Evolutionary conservation across 2,329 filamentous ascomycete genomes (phyloP).

Genomic region (Pseudogymnoascus sp.): DNA sequence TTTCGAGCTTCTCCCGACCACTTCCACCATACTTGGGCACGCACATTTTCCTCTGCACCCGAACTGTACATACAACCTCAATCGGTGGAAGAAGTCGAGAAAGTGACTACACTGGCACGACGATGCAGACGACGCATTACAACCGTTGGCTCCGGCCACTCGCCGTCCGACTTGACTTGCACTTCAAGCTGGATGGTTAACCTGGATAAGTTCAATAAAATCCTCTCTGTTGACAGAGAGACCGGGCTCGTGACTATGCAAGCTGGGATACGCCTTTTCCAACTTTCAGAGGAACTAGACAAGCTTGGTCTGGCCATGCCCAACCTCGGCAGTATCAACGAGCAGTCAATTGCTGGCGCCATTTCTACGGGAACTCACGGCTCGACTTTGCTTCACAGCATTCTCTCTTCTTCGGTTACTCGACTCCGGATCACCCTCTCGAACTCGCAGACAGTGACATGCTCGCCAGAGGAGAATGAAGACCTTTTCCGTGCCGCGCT

Average conservation of each 20-base stretch:
- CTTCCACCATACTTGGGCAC: constrained; percentile 87
- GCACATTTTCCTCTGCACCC: constrained; percentile 80
- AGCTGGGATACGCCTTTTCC: constrained; percentile 76
- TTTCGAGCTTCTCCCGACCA: constrained; percentile 70
- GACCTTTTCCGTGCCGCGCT: constrained; percentile 84
- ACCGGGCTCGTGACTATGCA: constrained; percentile 67
- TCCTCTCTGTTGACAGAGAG: constrained; percentile 62
- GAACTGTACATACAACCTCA: constrained; percentile 87
- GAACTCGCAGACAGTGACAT: constrained; percentile 66
- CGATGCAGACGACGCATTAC: constrained; percentile 74
- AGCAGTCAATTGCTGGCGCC: constrained; percentile 85
- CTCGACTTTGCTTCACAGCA: constrained; percentile 73
- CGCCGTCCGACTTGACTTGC: constrained; percentile 84
- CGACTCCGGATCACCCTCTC: constrained; percentile 74
- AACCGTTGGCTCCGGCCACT: constrained; percentile 85
- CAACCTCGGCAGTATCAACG: constrained; percentile 89
- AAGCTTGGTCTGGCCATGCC: constrained; percentile 74
- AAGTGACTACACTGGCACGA: constrained; percentile 72
- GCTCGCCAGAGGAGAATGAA: constrained; percentile 57
- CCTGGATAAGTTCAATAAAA: constrained; percentile 70
- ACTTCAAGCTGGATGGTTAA: constrained; percentile 93
- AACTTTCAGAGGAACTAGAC: constrained; percentile 67
- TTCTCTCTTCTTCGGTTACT: constrained; percentile 72
- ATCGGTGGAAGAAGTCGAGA: constrained; percentile 72
- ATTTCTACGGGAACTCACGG: constrained; percentile 93